phyloP scores from a whole-genome alignment of 495 filamentous ascomycete genomes.

The Xylaria venustula region DNA sequence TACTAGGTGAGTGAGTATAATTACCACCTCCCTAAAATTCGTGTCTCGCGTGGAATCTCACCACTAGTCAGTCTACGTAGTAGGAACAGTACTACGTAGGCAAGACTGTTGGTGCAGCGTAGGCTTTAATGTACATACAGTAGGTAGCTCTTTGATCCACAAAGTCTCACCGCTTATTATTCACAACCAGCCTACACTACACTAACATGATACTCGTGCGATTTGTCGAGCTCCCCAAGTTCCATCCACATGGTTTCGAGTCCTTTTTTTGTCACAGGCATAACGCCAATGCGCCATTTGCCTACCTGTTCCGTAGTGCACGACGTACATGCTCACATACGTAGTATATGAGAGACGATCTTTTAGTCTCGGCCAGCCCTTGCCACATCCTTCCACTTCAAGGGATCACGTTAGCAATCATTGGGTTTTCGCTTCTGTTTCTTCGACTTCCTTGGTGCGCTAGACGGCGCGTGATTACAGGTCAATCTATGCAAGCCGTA shows the following conservation, averaged over 20 bases:
- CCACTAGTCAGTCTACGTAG: no score
- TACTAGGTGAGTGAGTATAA: no score
- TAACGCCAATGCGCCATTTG: conserved; percentile 6
- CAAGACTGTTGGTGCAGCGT: no score
- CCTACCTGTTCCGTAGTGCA: not conserved
- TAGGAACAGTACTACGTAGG: no score
- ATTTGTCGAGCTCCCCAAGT: conserved; percentile 3
- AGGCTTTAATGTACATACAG: not conserved
- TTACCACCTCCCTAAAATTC: conserved; percentile 7
- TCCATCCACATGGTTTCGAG: conserved; percentile 13
- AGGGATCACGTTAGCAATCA: not conserved
- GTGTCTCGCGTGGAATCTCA: no score
- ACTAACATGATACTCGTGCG: not conserved
- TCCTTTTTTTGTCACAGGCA: conserved; percentile 3
- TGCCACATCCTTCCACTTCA: not conserved
- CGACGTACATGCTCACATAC: not conserved
- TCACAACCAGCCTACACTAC: no score
- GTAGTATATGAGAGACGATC: not conserved
- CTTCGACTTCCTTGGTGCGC: not conserved
- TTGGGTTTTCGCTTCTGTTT: not conserved
- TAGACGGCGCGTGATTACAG: conserved; percentile 9
- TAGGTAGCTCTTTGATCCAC: conserved; percentile 4
- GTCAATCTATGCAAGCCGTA: conserved; percentile 10
- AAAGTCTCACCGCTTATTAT: conserved; percentile 12
- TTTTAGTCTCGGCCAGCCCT: conserved; percentile 5